A percentile compares a stretch with the other conserved stretches of the same genome.
Conservation (phyloP, 2,329 filamentous ascomycete species). For the Aspergillus pseudotamarii region DNA sequence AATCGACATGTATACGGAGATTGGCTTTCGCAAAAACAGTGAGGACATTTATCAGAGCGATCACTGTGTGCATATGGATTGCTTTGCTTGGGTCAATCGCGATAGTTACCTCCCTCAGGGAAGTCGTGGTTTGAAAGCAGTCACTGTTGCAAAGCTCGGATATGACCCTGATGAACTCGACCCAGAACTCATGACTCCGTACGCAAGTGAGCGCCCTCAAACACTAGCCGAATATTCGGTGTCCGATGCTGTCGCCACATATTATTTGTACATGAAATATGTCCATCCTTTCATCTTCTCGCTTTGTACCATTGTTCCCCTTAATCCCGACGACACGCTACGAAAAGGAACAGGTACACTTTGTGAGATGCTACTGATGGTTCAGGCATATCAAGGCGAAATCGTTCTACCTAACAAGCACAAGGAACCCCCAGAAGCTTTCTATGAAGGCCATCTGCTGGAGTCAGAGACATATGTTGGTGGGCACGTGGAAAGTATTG, state of each 20-base stretch:
- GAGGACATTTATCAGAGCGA: constrained; percentile 97
- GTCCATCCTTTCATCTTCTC: constrained; percentile 99
- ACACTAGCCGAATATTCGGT: constrained; percentile 97
- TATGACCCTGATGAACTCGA: constrained; percentile 98
- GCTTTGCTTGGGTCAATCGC: constrained; percentile 98
- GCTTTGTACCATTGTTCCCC: constrained; percentile 90
- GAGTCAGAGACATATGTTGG: constrained; percentile 98
- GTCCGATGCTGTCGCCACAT: constrained; percentile 97
- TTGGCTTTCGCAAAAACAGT: constrained; percentile 91
- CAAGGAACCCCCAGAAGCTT: constrained; percentile 83
- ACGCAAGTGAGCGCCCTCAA: constrained; percentile 85
- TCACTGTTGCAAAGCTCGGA: constrained; percentile 95
- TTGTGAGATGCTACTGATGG: constrained; percentile 99
- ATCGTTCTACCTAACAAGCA: constrained; percentile 98
- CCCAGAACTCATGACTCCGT: constrained; percentile 92
- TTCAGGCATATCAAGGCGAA: constrained; percentile 88
- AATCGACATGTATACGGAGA: constrained; percentile 99
- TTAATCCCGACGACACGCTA: constrained; percentile 88
- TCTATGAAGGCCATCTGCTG: constrained; percentile 94
- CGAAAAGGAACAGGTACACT: constrained; percentile 96
- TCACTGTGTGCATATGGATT: constrained; percentile 98
- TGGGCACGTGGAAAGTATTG: constrained; percentile 98
- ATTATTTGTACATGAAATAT: constrained; percentile 99
- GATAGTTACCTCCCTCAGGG: constrained; percentile 97
- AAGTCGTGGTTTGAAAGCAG: constrained; percentile 94